phyloP scores from a whole-genome alignment of 2,329 filamentous ascomycete species.

The Colletotrichum agaves region DNA sequence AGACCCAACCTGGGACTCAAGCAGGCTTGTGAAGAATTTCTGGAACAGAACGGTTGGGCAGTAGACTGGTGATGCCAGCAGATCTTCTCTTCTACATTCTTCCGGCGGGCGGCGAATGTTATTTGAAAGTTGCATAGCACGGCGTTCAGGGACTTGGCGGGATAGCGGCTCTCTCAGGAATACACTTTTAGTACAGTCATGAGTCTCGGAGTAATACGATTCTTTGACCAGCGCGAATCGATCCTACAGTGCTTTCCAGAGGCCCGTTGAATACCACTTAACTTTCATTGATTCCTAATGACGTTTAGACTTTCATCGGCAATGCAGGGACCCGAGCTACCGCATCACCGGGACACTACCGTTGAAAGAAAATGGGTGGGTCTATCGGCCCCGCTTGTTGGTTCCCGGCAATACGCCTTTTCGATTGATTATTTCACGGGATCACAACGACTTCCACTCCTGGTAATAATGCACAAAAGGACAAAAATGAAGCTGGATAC shows the following conservation, averaged over 20 bases:
- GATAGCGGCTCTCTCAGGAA: background rate
- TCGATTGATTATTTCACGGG: background rate
- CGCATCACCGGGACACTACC: background rate
- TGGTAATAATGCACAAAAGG: background rate
- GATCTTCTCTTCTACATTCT: background rate
- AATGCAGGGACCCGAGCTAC: background rate
- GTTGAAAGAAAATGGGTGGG: background rate
- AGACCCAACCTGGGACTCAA: constrained; percentile 85
- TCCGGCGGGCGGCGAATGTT: background rate
- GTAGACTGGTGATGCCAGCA: constrained; percentile 81
- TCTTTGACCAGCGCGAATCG: too few relatives aligned
- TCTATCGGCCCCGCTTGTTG: background rate
- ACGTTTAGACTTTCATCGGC: background rate
- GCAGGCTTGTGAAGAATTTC: constrained; percentile 85
- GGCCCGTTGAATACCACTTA: too few relatives aligned
- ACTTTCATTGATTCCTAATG: too few relatives aligned
- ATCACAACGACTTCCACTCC: too few relatives aligned
- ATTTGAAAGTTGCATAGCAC: constrained; percentile 27
- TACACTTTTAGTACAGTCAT: background rate
- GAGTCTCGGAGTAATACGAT: too few relatives aligned
- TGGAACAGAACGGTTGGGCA: constrained; percentile 90
- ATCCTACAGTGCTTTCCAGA: too few relatives aligned
- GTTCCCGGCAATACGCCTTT: background rate
- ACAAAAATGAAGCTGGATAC: background rate
- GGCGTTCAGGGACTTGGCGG: constrained; percentile 13